Conservation (phyloP, 805 yeast species). For the Maudiozyma saulgeensis region DNA sequence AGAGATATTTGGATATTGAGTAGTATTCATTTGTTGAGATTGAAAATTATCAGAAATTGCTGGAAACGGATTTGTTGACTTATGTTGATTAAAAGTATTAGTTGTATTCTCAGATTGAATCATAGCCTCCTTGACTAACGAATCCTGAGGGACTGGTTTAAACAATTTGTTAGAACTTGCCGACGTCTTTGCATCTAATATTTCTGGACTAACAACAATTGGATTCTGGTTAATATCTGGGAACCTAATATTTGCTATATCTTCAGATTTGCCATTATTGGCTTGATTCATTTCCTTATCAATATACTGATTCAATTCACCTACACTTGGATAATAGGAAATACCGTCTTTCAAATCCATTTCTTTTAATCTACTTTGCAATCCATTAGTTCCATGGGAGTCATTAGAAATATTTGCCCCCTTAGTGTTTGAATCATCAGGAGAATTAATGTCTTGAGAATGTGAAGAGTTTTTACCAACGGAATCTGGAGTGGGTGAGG, state of each 20-base stretch:
- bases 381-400: not conserved
- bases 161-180: constrained; percentile 1
- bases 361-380: not conserved
- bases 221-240: constrained; percentile 10
- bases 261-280: not conserved
- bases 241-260: constrained; percentile 3
- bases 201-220: constrained; percentile 12
- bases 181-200: constrained; percentile 12
- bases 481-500: not conserved
- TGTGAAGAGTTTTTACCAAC: not conserved
- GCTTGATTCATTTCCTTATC: constrained; percentile 2
- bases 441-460: not conserved
- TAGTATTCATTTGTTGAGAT: constrained; percentile 2
- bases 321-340: constrained; percentile 16
- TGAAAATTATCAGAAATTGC: constrained; percentile 9
- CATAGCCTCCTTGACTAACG: constrained; percentile 3
- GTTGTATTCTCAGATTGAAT: constrained; percentile 2
- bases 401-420: not conserved
- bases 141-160: not conserved
- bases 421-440: not conserved
- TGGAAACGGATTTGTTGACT: constrained; percentile 31
- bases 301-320: constrained; percentile 9
- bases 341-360: not conserved
- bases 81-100: constrained; percentile 18
- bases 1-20: not conserved